Evolutionary conservation across 2,329 filamentous ascomycete genomes (phyloP), one percentile per base, ranked within the genome.

Genomic region (Beauveria varroae): DNA sequence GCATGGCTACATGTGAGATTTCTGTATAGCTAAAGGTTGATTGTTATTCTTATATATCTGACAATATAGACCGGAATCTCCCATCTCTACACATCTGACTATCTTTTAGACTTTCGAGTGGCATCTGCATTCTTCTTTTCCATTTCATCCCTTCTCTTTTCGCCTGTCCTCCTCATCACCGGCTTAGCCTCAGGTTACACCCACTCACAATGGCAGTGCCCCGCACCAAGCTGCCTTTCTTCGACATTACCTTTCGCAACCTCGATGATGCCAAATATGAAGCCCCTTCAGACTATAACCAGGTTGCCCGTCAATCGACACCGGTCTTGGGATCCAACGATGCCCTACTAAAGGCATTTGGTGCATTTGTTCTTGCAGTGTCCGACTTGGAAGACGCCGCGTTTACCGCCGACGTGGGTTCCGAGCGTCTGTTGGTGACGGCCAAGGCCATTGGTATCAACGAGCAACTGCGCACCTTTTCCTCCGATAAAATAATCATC

Each of bases 191-290:
- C 14, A 37, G 34, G 34, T 6, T 10, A 34, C 10, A n/a, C 18
- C 24, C 20, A 14, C 14, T 20, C 51, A 50, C 30, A 28, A 61
- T 61, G 58, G 44, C 58, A 14, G 51, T 46, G 34, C 53, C 60
- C n/a, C 44, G 54, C 34, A 62, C 60, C 24, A 62, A 62, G 53
- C 53, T 62, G 60, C 60, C 60, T 12, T 62, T 62, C 53, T 62
- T 47, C 46, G 53, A 62, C 47, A 53, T 57, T 49, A 46, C 46
- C 46, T 56, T 57, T 24, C 60, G 37, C 60, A 53, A 57, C 37
- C 26, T 44, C 7, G 43, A 61, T 18, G 60, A 62, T 43, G 30
- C n/a, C 46, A 37, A 52, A 46, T 51, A 57, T 20, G 46, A 56
- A 8, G 37, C 53, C 14, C 60, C 60, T 4, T 62, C 53, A 9